Conservation (phyloP, 148 eudicot species). For the Vaccinium macrocarpon region DNA sequence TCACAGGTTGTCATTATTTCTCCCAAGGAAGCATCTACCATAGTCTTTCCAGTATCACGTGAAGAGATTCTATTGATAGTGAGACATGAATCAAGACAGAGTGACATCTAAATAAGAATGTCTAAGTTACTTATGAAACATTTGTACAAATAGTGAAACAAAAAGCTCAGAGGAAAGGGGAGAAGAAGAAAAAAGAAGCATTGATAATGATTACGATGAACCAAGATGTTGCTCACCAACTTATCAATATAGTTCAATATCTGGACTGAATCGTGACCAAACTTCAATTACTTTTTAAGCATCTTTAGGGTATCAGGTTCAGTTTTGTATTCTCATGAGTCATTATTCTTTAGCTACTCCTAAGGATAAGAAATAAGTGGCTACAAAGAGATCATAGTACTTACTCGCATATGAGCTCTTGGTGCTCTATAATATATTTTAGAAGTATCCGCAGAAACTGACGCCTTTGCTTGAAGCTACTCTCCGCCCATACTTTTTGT, state of each 20-base stretch:
- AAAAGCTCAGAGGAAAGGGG: not conserved
- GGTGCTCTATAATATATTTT: constrained; percentile 94
- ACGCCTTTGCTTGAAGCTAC: constrained; percentile 97
- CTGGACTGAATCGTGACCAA: not conserved
- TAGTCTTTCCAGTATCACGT: constrained; percentile 99
- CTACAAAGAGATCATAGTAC: constrained; percentile 21
- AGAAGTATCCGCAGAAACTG: constrained; percentile 88
- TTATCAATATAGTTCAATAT: not conserved
- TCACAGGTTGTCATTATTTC: constrained; percentile 99
- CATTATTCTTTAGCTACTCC: not conserved
- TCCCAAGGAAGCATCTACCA: constrained; percentile 99
- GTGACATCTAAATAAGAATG: not conserved
- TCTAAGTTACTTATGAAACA: not conserved
- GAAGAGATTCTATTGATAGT: constrained; percentile 67
- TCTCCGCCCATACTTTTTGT: constrained; percentile 82
- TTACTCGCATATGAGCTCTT: constrained; percentile 97
- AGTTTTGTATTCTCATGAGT: not conserved
- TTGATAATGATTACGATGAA: not conserved
- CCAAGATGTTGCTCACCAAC: not conserved
- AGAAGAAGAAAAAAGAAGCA: not conserved
- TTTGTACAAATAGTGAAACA: not conserved
- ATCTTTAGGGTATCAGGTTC: not conserved
- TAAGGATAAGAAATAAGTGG: not conserved
- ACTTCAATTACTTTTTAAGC: not conserved
- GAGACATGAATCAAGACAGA: not conserved